Conservation (phyloP, 768 basidiomycete genomes). For the Termitomyces sp. region DNA sequence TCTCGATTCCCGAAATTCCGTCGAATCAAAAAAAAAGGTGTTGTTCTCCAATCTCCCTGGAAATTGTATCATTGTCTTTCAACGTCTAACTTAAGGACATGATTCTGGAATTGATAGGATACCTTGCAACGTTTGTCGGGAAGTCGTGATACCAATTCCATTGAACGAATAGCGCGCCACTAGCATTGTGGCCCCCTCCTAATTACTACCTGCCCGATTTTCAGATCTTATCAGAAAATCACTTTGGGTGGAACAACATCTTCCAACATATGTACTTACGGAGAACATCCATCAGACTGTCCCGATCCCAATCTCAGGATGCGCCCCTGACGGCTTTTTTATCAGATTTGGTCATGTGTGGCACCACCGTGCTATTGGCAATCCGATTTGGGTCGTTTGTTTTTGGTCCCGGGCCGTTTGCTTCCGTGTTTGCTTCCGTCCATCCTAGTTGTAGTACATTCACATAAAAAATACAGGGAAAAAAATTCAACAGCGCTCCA, state of each 20-base stretch:
- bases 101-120: no score
- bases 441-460: constrained; percentile 2
- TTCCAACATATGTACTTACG: no score
- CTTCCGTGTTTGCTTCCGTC: constrained; percentile 35
- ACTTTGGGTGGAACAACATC: background rate
- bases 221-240: background rate
- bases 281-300: background rate
- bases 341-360: constrained; percentile 15
- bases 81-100: no score
- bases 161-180: background rate
- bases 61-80: no score
- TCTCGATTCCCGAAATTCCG: no score
- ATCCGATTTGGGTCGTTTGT: background rate
- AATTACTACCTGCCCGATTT: background rate
- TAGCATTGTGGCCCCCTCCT: background rate
- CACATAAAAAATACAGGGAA: background rate
- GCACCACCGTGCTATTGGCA: background rate
- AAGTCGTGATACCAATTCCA: background rate
- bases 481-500: background rate
- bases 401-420: constrained; percentile 22
- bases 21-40: background rate
- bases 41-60: background rate
- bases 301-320: background rate
- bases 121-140: no score
- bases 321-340: background rate